Evolutionary conservation across 306 rosid genomes (phyloP).

Genomic region (Amphicarpaea edgeworthii): DNA sequence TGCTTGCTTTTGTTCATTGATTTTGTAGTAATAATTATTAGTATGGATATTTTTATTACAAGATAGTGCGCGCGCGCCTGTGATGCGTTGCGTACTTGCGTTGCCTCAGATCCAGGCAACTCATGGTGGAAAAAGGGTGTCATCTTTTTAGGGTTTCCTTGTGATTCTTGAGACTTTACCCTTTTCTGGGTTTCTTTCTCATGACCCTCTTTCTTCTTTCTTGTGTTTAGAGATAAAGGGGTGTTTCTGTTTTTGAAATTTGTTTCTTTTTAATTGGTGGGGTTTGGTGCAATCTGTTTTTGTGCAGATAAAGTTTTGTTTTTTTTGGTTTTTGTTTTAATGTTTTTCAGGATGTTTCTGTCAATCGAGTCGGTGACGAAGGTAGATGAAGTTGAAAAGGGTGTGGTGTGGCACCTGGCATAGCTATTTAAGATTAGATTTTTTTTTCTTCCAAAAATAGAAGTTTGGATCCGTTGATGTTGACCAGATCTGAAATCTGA

Average conservation of each 20-base stretch:
- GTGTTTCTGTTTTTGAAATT: conserved; percentile 45
- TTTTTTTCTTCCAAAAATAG: conserved; percentile 56
- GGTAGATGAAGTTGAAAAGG: conserved; percentile 55
- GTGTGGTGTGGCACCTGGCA: conserved; percentile 23
- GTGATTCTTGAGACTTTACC: conserved; percentile 77
- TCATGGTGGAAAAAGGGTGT: conserved; percentile 53
- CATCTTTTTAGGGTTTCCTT: conserved; percentile 71
- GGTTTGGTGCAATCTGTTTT: conserved; percentile 50
- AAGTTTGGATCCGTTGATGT: conserved; percentile 68
- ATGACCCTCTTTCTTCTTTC: conserved; percentile 72
- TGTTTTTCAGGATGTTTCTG: conserved; percentile 58
- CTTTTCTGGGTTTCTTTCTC: conserved; percentile 73
- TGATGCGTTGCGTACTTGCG: conserved; percentile 53
- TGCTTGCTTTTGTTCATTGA: conserved; percentile 45
- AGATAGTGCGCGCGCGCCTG: conserved; percentile 53
- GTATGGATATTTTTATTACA: too few relatives aligned
- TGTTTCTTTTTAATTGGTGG: conserved; percentile 40
- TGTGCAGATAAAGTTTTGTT: conserved; percentile 47
- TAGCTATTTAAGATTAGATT: conserved; percentile 44
- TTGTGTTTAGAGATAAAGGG: conserved; percentile 73
- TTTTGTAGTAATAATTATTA: conserved; percentile 41
- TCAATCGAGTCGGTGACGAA: conserved; percentile 60
- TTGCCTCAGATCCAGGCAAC: conserved; percentile 98
- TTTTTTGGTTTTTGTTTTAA: conserved; percentile 37
- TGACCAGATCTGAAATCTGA: conserved; percentile 99